phyloP scores from a whole-genome alignment of 139 green algal genomes.

The Chlorella sp. region DNA sequence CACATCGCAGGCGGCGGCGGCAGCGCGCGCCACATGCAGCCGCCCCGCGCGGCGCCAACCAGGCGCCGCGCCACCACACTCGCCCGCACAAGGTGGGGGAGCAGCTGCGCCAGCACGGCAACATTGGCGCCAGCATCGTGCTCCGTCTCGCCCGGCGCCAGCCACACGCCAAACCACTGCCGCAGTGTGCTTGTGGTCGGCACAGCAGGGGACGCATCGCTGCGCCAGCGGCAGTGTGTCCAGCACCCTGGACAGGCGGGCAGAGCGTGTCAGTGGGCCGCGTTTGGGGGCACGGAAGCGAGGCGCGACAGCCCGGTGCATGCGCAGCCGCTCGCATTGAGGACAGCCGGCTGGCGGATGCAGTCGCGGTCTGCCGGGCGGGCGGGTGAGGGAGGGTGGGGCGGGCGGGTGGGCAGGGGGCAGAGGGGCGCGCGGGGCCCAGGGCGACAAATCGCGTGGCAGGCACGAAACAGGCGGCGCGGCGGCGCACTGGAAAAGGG shows the following conservation, averaged over 20 bases:
- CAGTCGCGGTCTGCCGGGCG: constrained; percentile 13
- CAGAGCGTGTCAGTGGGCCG: not conserved
- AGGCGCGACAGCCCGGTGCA: no score
- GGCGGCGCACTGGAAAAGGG: no score
- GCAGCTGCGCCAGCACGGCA: constrained; percentile 16
- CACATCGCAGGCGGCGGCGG: no score
- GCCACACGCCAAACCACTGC: not conserved
- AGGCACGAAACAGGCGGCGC: no score
- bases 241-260: constrained; percentile 8
- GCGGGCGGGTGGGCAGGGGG: no score
- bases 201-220: not conserved
- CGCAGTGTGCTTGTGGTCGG: constrained; percentile 10
- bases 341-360: constrained; percentile 15
- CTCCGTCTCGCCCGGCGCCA: not conserved
- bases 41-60: no score
- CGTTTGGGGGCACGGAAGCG: not conserved
- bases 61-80: not conserved
- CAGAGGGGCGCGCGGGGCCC: no score
- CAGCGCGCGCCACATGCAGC: no score
- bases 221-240: constrained; percentile 16
- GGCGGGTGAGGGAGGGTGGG: not conserved
- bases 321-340: not conserved
- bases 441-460: no score
- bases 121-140: constrained; percentile 14
- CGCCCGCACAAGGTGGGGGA: constrained; percentile 17